Evolutionary conservation across 345 rosid genomes (phyloP).

Genomic region (Sonneratia alba): DNA sequence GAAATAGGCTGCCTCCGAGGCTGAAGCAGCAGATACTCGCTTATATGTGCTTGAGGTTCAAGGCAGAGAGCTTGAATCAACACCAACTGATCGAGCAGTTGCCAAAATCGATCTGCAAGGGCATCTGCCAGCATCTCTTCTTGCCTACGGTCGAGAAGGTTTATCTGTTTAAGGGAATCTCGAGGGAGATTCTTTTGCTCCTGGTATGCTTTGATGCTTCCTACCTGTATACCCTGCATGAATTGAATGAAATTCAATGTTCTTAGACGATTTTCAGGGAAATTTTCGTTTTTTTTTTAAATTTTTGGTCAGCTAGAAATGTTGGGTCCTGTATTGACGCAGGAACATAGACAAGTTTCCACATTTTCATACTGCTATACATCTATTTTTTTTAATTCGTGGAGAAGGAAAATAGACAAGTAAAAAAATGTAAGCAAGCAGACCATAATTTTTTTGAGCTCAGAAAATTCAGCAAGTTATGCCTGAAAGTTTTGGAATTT

Average conservation of each 20-base stretch:
- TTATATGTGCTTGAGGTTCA: conserved; percentile 83
- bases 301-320: neutral
- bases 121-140: conserved; percentile 81
- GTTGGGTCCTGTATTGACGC: neutral
- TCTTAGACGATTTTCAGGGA: neutral
- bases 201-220: conserved; percentile 29
- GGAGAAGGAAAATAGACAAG: no score
- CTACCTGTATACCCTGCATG: neutral
- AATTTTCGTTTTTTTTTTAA: neutral
- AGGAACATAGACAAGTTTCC: neutral
- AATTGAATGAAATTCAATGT: neutral
- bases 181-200: conserved; percentile 50
- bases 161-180: conserved; percentile 61
- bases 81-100: conserved; percentile 73
- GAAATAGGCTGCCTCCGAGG: conserved; percentile 67
- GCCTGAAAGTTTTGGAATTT: neutral
- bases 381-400: no score
- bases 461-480: neutral
- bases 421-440: neutral
- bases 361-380: no score
- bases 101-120: conserved; percentile 79
- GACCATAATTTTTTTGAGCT: neutral
- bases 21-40: conserved; percentile 76
- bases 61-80: conserved; percentile 88
- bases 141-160: conserved; percentile 61